Percentiles rank a stretch among this genome's conserved stretches.
phyloP scores from a whole-genome alignment of 306 rosid genomes.

The Quercus parvula region DNA sequence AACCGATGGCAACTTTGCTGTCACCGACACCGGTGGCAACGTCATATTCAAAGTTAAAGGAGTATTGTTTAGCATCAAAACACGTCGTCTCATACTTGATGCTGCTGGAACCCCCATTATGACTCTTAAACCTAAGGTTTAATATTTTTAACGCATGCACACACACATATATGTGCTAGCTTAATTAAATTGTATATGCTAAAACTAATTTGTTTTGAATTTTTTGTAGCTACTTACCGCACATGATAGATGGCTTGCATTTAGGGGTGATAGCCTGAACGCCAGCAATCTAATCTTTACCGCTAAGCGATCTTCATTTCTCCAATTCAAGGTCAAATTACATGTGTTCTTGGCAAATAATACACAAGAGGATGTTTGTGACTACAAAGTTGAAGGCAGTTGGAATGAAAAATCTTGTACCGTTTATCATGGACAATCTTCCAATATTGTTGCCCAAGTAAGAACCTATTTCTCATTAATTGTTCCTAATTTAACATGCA shows the following conservation, averaged over 20 bases:
- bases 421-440: slow-evolving; percentile 47
- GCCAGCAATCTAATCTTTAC: slow-evolving; percentile 26
- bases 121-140: slow-evolving; percentile 40
- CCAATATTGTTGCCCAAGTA: slow-evolving; percentile 35
- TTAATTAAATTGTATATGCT: too few species aligned
- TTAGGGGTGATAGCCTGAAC: slow-evolving; percentile 29
- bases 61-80: slow-evolving; percentile 11
- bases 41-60: slow-evolving; percentile 41
- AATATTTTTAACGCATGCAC: not conserved
- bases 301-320: slow-evolving; percentile 34
- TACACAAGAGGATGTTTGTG: slow-evolving; percentile 42
- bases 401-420: slow-evolving; percentile 51
- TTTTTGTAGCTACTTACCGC: slow-evolving; percentile 23
- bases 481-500: too few species aligned
- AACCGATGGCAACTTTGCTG: slow-evolving; percentile 31
- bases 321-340: slow-evolving; percentile 50
- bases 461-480: not conserved
- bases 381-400: slow-evolving; percentile 50
- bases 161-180: too few species aligned
- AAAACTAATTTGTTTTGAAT: too few species aligned
- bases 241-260: slow-evolving; percentile 40
- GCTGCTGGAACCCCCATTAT: slow-evolving; percentile 35
- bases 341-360: slow-evolving; percentile 61
- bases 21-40: slow-evolving; percentile 41
- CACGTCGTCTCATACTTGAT: slow-evolving; percentile 39